Base-by-base conservation (phyloP, 371 early-diverging fungal genomes). In the Circinella umbellata region DNA sequence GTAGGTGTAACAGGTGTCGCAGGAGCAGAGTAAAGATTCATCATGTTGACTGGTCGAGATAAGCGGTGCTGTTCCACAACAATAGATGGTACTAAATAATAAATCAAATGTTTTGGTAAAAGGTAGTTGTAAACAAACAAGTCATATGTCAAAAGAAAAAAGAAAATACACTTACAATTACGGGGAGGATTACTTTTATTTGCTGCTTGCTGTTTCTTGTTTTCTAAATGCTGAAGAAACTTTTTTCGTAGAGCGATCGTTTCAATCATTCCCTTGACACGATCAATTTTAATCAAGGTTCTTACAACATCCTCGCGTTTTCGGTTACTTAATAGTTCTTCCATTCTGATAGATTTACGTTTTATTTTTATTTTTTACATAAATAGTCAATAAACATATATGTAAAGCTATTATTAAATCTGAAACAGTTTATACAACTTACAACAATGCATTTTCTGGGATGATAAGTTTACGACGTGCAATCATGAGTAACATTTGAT, bases 381-480 rank as follows among this genome's bases (percentile, higher is more conserved):
- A 27, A 27, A 27, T 27, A 27, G 27, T 27, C 27, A 27, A 27
- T 27, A 27, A 27, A 2, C 27, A 27, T 27, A 27, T 2, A 27
- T 27, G 27, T 27, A 27, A 27, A 27, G 2, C 27, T 27, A 27
- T n/a, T 37, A 72, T 46, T 20, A 27, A 64, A 6, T 54, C 48
- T 15, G 63, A 64, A 18, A 64, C 18, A n/a, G 42, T 13, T 35
- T 13, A 42, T 54, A 14, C 1, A 38, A 64, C 81, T 78, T 81
- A 84, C 84, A 82, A 49, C n/a, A 85, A 72, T 0, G 83, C 77
- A 59, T 85, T 74, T 62, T 85, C 85, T 34, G 85, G 81, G 60
- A 87, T 82, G 67, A 89, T 86, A 13, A 89, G 69, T 72, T 88
- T 89, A 69, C 83, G 80, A 60, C 85, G 86, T 10, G 88, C 88